Evolutionary conservation across 768 basidiomycete genomes (phyloP).

Genomic region (Thelephora aurantiotincta): DNA sequence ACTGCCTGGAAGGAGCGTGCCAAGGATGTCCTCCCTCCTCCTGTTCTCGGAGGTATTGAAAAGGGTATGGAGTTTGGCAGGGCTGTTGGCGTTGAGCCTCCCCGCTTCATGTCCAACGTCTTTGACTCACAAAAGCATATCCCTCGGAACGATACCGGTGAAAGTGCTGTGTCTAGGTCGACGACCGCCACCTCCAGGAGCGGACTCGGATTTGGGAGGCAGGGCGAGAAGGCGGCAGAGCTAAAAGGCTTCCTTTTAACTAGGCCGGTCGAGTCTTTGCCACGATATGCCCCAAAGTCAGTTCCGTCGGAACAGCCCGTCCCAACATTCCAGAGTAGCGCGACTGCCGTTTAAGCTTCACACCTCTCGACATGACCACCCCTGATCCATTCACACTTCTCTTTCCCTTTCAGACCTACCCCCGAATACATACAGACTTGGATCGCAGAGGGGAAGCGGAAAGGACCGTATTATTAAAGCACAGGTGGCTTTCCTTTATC

Average conservation of each 20-base stretch:
- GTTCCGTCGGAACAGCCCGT: background rate
- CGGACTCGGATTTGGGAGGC: slow-evolving; percentile 66
- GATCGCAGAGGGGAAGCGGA: too few relatives aligned
- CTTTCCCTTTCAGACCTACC: too few relatives aligned
- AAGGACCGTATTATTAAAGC: too few relatives aligned
- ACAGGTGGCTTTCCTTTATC: too few relatives aligned
- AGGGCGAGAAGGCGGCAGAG: slow-evolving; percentile 67
- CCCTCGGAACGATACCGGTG: background rate
- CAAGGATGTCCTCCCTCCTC: slow-evolving; percentile 39
- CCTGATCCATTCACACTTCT: too few relatives aligned
- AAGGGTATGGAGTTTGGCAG: background rate
- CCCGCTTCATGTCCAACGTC: slow-evolving; percentile 12
- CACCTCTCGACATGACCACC: too few relatives aligned
- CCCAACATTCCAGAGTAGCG: background rate
- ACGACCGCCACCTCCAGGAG: slow-evolving; percentile 16
- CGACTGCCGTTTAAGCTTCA: background rate
- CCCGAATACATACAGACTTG: too few relatives aligned
- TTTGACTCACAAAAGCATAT: slow-evolving; percentile 8
- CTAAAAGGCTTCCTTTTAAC: slow-evolving; percentile 50
- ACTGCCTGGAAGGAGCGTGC: slow-evolving; percentile 48
- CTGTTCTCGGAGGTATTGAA: slow-evolving; percentile 1
- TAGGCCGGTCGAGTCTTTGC: slow-evolving; percentile 41
- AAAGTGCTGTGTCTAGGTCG: background rate
- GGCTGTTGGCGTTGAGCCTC: background rate
- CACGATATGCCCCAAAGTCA: slow-evolving; percentile 30